Evolutionary conservation across 257 asterid genomes (phyloP).

Genomic region (Solanum arcanum): DNA sequence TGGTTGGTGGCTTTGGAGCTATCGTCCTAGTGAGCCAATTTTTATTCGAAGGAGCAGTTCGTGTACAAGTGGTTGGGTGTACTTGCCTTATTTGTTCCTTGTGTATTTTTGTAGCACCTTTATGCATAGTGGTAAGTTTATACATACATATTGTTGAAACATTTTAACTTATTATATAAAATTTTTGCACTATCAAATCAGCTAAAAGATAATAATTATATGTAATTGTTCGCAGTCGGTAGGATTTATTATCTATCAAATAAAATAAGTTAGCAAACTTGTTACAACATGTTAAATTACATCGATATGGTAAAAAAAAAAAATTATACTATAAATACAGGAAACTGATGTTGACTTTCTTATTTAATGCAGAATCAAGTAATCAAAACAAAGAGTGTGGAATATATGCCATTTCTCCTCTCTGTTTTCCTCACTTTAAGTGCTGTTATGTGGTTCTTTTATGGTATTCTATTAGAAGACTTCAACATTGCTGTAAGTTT

Average conservation of each 20-base stretch:
- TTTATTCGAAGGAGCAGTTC: constrained; percentile 16
- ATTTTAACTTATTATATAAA: background rate
- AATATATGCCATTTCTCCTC: constrained; percentile 44
- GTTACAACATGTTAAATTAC: background rate
- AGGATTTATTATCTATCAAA: background rate
- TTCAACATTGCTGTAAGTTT: constrained; percentile 30
- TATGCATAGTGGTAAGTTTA: constrained; percentile 42
- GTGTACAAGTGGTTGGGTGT: constrained; percentile 43
- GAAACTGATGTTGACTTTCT: background rate
- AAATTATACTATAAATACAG: background rate
- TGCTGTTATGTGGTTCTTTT: constrained; percentile 50
- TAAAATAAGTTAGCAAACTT: background rate
- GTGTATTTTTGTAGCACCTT: constrained; percentile 46
- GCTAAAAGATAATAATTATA: background rate
- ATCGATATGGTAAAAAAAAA: background rate
- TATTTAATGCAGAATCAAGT: background rate
- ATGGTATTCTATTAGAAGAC: constrained; percentile 50
- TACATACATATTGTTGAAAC: background rate
- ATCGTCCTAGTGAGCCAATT: constrained; percentile 22
- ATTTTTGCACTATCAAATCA: background rate
- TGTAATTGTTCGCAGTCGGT: background rate
- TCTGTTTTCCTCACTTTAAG: constrained; percentile 28
- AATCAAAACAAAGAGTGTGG: constrained; percentile 32
- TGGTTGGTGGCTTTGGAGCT: constrained; percentile 31
- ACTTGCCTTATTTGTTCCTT: constrained; percentile 28